A percentile compares a stretch with the other conserved stretches of the same genome.
These are phyloP conservation scores for Steccherinum ochraceum DNA, from an alignment of 768 basidiomycete genomes.

Conservation along the genomic window DNA sequence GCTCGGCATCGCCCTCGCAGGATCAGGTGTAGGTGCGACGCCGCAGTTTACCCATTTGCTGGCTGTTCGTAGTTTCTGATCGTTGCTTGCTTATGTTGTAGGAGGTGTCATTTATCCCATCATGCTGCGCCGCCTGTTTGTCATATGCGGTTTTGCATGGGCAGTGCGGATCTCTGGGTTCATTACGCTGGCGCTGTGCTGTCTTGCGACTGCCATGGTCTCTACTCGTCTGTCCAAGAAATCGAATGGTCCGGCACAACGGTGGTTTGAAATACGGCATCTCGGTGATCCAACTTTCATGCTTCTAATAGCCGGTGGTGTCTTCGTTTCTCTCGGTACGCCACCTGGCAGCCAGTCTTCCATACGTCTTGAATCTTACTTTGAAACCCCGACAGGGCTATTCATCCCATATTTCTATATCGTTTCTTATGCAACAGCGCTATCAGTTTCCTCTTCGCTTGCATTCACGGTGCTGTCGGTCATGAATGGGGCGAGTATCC, in stretches of 20 bases:
- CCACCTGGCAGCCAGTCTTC: not conserved
- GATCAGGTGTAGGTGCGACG: constrained; percentile 51
- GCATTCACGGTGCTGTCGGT: constrained; percentile 56
- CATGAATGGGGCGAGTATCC: constrained; percentile 61
- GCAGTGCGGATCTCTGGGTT: constrained; percentile 52
- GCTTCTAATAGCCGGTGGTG: constrained; percentile 48
- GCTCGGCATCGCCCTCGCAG: constrained; percentile 61
- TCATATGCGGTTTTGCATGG: constrained; percentile 54
- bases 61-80: not conserved
- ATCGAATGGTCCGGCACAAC: constrained; percentile 12
- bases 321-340: constrained; percentile 54
- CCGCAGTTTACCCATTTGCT: not conserved
- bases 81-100: not conserved
- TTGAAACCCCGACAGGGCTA: constrained; percentile 36
- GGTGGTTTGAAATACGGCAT: constrained; percentile 17
- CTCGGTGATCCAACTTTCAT: constrained; percentile 34
- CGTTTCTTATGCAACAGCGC: constrained; percentile 46
- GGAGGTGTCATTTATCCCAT: constrained; percentile 62
- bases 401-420: constrained; percentile 74
- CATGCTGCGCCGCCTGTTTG: constrained; percentile 54
- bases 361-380: not conserved
- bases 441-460: constrained; percentile 27
- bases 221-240: constrained; percentile 22
- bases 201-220: constrained; percentile 40
- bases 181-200: constrained; percentile 40